Evolutionary conservation across 2,329 filamentous ascomycete species (phyloP).

Genomic region (Plectosphaerella cucumerina): DNA sequence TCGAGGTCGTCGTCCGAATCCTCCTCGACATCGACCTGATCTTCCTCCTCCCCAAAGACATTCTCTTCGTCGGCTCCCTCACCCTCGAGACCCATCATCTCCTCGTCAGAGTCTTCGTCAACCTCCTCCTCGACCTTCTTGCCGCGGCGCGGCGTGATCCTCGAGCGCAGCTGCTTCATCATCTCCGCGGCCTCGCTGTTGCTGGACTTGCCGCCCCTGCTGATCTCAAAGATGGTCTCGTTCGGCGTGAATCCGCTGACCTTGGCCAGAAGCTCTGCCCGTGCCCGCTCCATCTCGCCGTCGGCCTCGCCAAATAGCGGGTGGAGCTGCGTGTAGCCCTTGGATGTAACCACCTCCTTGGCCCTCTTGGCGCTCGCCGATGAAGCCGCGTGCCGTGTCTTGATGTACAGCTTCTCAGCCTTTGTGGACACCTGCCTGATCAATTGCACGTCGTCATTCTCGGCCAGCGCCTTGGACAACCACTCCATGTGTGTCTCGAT

Average conservation of each 20-base stretch:
- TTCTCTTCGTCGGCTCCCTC: constrained; percentile 22
- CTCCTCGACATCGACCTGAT: constrained; percentile 31
- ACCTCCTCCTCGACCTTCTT: constrained; percentile 37
- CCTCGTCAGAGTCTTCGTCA: constrained; percentile 21
- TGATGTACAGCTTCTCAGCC: constrained; percentile 89
- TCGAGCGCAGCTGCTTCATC: constrained; percentile 68
- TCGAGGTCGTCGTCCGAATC: constrained; percentile 64
- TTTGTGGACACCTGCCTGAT: constrained; percentile 74
- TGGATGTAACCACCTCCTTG: constrained; percentile 68
- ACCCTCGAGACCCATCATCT: constrained; percentile 24
- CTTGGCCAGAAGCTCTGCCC: constrained; percentile 81
- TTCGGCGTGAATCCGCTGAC: constrained; percentile 85
- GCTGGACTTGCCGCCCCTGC: constrained; percentile 62
- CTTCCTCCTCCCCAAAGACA: constrained; percentile 23
- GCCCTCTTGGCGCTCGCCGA: constrained; percentile 84
- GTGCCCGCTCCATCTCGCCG: constrained; percentile 62
- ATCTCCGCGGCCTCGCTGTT: constrained; percentile 66
- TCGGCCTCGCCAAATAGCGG: constrained; percentile 72
- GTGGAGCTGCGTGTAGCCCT: constrained; percentile 71
- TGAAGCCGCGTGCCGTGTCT: constrained; percentile 85
- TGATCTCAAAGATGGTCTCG: constrained; percentile 96
- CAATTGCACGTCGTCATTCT: constrained; percentile 67
- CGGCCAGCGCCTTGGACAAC: constrained; percentile 72
- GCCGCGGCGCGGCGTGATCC: constrained; percentile 54
- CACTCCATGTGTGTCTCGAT: constrained; percentile 78